phyloP scores from a whole-genome alignment of 345 rosid genomes.

The Eucalyptus lansdowneana region DNA sequence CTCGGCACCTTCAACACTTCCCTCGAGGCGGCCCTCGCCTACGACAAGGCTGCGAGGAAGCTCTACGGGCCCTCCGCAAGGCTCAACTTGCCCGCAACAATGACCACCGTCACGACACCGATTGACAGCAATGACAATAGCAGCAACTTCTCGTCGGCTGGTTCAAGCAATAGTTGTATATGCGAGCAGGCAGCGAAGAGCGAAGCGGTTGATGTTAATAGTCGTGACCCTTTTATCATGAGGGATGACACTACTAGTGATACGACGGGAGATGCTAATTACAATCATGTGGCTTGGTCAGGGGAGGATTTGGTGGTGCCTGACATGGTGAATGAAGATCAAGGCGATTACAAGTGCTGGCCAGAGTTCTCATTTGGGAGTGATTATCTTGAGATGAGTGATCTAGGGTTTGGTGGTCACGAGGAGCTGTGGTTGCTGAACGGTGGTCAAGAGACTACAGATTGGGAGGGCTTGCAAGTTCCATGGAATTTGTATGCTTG shows the following conservation, averaged over 20 bases:
- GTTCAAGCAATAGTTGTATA: not conserved
- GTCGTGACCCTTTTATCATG: not conserved
- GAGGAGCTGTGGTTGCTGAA: not conserved
- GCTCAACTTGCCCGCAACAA: constrained; percentile 31
- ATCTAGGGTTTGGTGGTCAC: not conserved
- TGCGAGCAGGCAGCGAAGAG: not conserved
- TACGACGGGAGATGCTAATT: not conserved
- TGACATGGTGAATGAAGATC: not conserved
- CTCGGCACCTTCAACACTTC: constrained; percentile 85
- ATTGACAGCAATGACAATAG: not conserved
- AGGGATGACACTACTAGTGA: not conserved
- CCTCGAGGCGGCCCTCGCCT: constrained; percentile 69
- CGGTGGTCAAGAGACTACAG: not conserved
- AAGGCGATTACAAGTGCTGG: constrained; percentile 1
- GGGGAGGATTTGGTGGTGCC: not conserved
- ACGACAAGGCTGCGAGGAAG: constrained; percentile 77
- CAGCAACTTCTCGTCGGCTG: not conserved
- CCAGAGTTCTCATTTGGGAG: not conserved
- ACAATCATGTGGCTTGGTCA: not conserved
- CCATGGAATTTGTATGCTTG: constrained; percentile 22
- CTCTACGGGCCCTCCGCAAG: constrained; percentile 71
- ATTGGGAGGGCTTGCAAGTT: constrained; percentile 12
- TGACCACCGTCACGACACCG: not conserved
- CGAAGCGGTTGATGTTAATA: not conserved
- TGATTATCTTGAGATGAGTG: not conserved